Base-by-base conservation (phyloP, 805 yeast species). In the Suhomyces xylopsoci region DNA sequence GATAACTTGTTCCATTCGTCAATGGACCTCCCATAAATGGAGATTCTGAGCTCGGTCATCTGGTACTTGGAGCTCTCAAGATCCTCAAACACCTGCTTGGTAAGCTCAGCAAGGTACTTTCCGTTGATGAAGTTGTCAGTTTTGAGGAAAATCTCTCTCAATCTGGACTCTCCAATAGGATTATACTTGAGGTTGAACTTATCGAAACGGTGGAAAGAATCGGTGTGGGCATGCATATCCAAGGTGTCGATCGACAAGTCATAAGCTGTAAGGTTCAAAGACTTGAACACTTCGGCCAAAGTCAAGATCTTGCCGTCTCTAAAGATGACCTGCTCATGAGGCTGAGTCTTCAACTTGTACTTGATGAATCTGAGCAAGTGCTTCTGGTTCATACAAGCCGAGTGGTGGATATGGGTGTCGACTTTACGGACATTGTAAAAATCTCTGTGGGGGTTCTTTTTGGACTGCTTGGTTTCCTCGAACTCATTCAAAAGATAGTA, bases 151-250 rank as follows among this genome's bases (percentile, higher is more conserved):
- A 94, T 94, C 68, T 94, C 99, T 71, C 99, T 84, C 69, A 94
- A 75, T 68, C 99, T 85, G 19, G 99, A 94, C 73, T 94, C 99
- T 28, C 99, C 99, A 61, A 94, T 87, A 19, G 99, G 99, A 66
- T 94, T 94, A 74, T 94, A 94, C 69, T 94, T 96, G 73, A 94
- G 79, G 69, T 94, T 94, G 80, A 94, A 94, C 72, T 94, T 94
- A 71, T 94, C 99, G 66, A 94, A 94, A 62, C 99, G 81, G 70
- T 94, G 99, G 81, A 94, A 94, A 0, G 98, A 88, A 64, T 94
- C 99, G 58, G 92, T 88, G 69, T 94, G 99, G 5, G 99, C 99
- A 71, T 94, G 99, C 99, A 94, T 94, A 71, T 94, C 99, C 59
- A 94, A 79, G 1, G 99, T 96, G 64, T 94, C 99, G 62, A 94